A percentile compares a stretch with the other conserved stretches of the same genome.
phyloP scores from a whole-genome alignment of 2,329 filamentous ascomycete genomes.

The Pseudogymnoascus verrucosus region DNA sequence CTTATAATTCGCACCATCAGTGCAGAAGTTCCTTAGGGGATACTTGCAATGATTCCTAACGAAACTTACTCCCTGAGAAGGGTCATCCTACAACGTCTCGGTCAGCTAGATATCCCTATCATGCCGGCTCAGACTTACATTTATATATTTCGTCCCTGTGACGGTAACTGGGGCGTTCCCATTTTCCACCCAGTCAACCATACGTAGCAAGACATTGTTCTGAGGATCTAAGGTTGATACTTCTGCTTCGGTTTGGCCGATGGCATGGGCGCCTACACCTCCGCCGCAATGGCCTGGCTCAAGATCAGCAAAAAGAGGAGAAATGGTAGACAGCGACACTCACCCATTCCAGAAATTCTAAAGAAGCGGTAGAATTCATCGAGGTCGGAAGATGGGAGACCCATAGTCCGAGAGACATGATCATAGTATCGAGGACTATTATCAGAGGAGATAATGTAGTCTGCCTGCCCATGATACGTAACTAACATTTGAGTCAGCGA shows the following conservation, averaged over 20 bases:
- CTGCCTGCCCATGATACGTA: neutral
- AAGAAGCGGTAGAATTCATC: neutral
- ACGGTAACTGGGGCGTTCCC: neutral
- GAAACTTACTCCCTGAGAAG: too few relatives aligned
- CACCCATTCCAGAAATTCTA: neutral
- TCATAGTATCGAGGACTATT: neutral
- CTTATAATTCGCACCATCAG: too few relatives aligned
- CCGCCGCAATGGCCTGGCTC: neutral
- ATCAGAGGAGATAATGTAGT: neutral
- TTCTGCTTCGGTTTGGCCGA: neutral
- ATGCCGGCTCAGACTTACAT: too few relatives aligned
- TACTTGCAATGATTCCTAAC: too few relatives aligned
- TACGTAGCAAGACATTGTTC: neutral
- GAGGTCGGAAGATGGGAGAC: neutral
- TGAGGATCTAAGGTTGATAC: neutral
- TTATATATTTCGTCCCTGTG: neutral
- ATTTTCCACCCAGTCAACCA: neutral
- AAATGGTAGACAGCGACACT: too few relatives aligned
- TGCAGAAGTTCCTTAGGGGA: too few relatives aligned
- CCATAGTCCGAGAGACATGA: neutral
- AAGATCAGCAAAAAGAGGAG: too few relatives aligned
- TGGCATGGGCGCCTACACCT: neutral
- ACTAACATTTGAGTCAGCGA: too few relatives aligned
- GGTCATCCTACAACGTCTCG: too few relatives aligned
- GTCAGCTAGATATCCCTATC: too few relatives aligned